Percentiles rank a stretch among this genome's conserved stretches.
phyloP scores from a whole-genome alignment of 495 filamentous ascomycete species.

The Hypoxylon rickii region DNA sequence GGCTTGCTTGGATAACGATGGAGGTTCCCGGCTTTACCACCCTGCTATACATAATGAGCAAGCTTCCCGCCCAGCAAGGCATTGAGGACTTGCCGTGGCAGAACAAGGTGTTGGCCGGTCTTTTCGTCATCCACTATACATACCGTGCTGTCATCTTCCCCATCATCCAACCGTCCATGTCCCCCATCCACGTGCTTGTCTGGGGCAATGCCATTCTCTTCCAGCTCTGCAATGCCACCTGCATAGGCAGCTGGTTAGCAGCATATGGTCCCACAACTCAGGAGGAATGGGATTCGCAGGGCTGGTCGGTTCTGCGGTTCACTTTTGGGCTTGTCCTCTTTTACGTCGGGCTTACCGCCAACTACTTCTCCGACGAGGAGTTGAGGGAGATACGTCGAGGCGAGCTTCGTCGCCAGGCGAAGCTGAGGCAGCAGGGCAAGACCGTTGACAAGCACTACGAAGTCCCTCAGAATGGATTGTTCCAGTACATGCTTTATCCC shows the following conservation, averaged over 20 bases:
- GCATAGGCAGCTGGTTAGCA: constrained; percentile 78
- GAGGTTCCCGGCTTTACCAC: constrained; percentile 77
- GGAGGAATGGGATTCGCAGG: constrained; percentile 58
- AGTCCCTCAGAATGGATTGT: constrained; percentile 82
- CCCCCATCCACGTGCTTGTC: constrained; percentile 74
- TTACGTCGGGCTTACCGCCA: constrained; percentile 70
- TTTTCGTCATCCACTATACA: constrained; percentile 80
- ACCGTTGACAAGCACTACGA: constrained; percentile 83
- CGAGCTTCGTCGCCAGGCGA: constrained; percentile 51
- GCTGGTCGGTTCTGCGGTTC: constrained; percentile 47
- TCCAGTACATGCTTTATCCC: constrained; percentile 81
- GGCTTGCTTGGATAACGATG: constrained; percentile 84
- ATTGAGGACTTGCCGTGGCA: constrained; percentile 63
- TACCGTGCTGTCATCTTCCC: constrained; percentile 87
- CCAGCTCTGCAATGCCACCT: constrained; percentile 78
- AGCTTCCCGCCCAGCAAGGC: constrained; percentile 59
- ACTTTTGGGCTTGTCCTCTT: constrained; percentile 55
- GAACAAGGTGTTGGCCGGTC: constrained; percentile 67
- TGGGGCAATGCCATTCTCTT: constrained; percentile 65
- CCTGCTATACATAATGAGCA: constrained; percentile 75
- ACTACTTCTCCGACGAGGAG: constrained; percentile 83
- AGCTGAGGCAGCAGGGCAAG: constrained; percentile 46
- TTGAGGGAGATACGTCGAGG: constrained; percentile 74
- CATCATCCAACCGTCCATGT: constrained; percentile 85
- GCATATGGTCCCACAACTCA: constrained; percentile 71